These are phyloP conservation scores for Auricularia sp. DNA, from an alignment of 768 basidiomycete genomes.

Conservation along the genomic window DNA sequence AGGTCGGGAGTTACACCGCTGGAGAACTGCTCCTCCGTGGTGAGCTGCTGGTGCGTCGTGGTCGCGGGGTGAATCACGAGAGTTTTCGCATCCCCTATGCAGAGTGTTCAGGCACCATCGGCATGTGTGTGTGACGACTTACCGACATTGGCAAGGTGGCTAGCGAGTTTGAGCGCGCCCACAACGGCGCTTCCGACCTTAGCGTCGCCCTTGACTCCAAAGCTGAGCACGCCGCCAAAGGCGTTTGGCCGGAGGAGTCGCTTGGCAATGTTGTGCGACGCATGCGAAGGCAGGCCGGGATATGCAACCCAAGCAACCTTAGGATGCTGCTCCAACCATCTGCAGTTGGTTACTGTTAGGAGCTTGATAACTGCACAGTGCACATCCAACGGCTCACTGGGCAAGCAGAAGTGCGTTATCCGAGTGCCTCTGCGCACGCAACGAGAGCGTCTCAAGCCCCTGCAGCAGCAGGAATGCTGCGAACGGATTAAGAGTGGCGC, in stretches of 20 bases:
- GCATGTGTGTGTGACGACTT: conserved; percentile 3
- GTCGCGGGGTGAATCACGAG: conserved; percentile 70
- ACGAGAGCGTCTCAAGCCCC: conserved; percentile 65
- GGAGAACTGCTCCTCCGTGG: conserved; percentile 44
- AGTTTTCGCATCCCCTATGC: conserved; percentile 45
- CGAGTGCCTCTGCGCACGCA: conserved; percentile 61
- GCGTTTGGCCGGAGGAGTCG: conserved; percentile 41
- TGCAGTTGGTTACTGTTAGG: not conserved
- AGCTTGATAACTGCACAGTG: not conserved
- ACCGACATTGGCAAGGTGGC: conserved; percentile 58
- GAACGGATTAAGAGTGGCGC: conserved; percentile 58
- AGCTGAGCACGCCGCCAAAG: conserved; percentile 68
- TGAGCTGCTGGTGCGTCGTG: conserved; percentile 68
- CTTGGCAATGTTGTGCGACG: conserved; percentile 48
- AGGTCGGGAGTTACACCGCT: conserved; percentile 70
- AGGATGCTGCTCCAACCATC: conserved; percentile 53
- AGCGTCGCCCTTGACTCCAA: conserved; percentile 56
- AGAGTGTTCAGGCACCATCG: not conserved
- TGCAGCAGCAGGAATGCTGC: conserved; percentile 67
- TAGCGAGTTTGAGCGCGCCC: conserved; percentile 60
- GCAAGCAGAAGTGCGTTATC: conserved; percentile 65
- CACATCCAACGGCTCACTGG: conserved; percentile 7
- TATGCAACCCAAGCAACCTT: conserved; percentile 72
- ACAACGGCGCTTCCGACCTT: conserved; percentile 47
- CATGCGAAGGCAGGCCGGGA: conserved; percentile 54